These are phyloP conservation scores for Parafenestella ontariensis DNA, from an alignment of 2,329 filamentous ascomycete genomes.

Conservation along the genomic window DNA sequence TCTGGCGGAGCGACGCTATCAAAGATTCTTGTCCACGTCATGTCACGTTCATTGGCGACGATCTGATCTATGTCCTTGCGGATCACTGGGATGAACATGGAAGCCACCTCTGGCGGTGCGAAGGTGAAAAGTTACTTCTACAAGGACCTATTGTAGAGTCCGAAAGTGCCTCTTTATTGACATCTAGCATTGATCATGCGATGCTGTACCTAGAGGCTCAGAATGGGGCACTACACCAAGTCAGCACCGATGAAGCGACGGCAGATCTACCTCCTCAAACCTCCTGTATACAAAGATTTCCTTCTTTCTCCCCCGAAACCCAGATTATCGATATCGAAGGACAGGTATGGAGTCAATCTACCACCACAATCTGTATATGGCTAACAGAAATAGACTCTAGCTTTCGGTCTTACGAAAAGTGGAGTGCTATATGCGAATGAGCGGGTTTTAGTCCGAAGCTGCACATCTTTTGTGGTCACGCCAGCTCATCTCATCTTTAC, in stretches of 20 bases:
- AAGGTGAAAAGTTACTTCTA: slow-evolving; percentile 24
- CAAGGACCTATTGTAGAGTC: slow-evolving; percentile 33
- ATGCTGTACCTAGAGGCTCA: slow-evolving; percentile 32
- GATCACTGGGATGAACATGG: slow-evolving; percentile 43
- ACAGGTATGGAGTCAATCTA: slow-evolving; percentile 24
- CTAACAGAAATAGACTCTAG: slow-evolving; percentile 49
- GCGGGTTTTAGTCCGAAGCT: slow-evolving; percentile 78
- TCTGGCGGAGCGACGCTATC: slow-evolving; percentile 41
- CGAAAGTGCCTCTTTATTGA: slow-evolving; percentile 30
- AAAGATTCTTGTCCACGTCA: slow-evolving; percentile 50
- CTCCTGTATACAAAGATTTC: slow-evolving; percentile 29
- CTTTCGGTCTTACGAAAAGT: slow-evolving; percentile 73
- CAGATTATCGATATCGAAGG: slow-evolving; percentile 29
- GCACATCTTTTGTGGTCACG: slow-evolving; percentile 88
- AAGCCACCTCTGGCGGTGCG: slow-evolving; percentile 36
- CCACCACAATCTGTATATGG: slow-evolving; percentile 14
- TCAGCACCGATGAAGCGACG: slow-evolving; percentile 13
- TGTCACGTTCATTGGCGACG: slow-evolving; percentile 54
- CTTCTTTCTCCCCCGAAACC: slow-evolving; percentile 36
- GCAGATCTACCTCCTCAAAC: slow-evolving; percentile 24
- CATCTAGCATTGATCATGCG: slow-evolving; percentile 28
- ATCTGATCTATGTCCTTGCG: slow-evolving; percentile 45
- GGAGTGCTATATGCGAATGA: slow-evolving; percentile 82
- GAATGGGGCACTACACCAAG: slow-evolving; percentile 29
- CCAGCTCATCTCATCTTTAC: slow-evolving; percentile 87